A percentile compares a stretch with the other conserved stretches of the same genome.
These are phyloP conservation scores for Stramenopiles sp. DNA, from an alignment of 352 stramenopile species.

Conservation along the genomic window DNA sequence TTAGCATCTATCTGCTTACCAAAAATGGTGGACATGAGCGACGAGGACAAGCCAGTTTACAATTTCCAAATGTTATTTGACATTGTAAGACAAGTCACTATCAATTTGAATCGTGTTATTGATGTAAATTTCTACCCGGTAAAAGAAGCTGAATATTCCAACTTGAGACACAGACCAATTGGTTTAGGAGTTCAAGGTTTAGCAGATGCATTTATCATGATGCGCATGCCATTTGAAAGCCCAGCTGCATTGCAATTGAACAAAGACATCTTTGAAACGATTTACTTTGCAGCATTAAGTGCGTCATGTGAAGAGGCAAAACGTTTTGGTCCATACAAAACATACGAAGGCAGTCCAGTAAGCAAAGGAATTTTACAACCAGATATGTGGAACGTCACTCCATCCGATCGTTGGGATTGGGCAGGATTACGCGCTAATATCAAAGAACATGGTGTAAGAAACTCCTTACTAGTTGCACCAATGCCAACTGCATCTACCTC, in stretches of 20 bases:
- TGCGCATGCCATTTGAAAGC: conserved; percentile 89
- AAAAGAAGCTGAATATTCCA: conserved; percentile 54
- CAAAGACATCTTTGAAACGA: conserved; percentile 98
- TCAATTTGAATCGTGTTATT: conserved; percentile 97
- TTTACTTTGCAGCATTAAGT: conserved; percentile 90
- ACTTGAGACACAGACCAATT: conserved; percentile 92
- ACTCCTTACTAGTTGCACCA: conserved; percentile 93
- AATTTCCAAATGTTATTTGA: conserved; percentile 80
- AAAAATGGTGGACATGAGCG: conserved; percentile 65
- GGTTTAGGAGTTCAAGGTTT: conserved; percentile 95
- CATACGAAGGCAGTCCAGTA: conserved; percentile 82
- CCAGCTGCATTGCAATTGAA: conserved; percentile 70
- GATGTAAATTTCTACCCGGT: conserved; percentile 98
- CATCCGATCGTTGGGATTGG: conserved; percentile 84
- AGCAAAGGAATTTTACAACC: conserved; percentile 93
- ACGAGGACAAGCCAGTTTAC: conserved; percentile 41
- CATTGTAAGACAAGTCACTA: conserved; percentile 84
- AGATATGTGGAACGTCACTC: conserved; percentile 91
- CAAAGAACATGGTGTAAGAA: conserved; percentile 79
- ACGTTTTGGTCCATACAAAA: conserved; percentile 80
- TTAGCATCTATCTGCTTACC: conserved; percentile 87
- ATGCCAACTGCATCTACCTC: conserved; percentile 98
- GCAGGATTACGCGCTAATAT: conserved; percentile 71
- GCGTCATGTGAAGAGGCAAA: conserved; percentile 78
- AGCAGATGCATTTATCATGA: conserved; percentile 88